Evolutionary conservation across 805 yeast species (phyloP), one percentile per base, ranked within the genome.

Genomic region (Candida vartiovaarae): DNA sequence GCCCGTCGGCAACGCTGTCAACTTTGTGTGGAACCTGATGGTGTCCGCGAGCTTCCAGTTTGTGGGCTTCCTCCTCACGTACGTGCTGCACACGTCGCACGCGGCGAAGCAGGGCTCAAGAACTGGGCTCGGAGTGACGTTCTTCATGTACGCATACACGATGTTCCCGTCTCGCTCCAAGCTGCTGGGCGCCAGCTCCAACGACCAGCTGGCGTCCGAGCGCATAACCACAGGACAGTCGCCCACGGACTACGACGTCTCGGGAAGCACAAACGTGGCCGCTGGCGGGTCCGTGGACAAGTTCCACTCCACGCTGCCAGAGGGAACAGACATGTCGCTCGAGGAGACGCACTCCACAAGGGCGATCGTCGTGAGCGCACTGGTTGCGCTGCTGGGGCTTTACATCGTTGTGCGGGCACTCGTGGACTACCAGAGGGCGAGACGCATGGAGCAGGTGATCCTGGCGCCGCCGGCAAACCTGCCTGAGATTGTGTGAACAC

Each of bases 51-150:
- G 95, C 34, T 93, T 93, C 70, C 96, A 91, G 64, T 86, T 85
- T 61, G 83, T 91, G 30, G 99, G 99, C 4, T 93, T 93, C 64
- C 71, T 93, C 35, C 71, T 91, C 43, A 90, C 98, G 6, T 93
- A 90, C 60, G 67, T 91, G 37, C 70, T 93, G 43, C 98, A 93
- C 64, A 91, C 98, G 1, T 86, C 97, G 3, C 99, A 93, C 61
- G 97, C 98, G 5, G 95, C 97, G 4, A 88, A 87, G 60, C 90
- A 90, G 57, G 99, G 99, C 3, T 83, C 97, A 2, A 71, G 95
- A 48, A 84, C 91, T 20, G 99, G 99, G 0, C 66, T 93, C 45
- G 98, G 98, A 3, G 59, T 85, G 47, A 88, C 96, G 0, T 75
- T 93, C 50, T 69, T 91, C 41, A 77, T 82, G 43, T 79, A 81